Percentiles rank a stretch among this genome's conserved stretches.
These are phyloP conservation scores for Lecanicillium sp. DNA, from an alignment of 2,329 filamentous ascomycete species.

Conservation along the genomic window DNA sequence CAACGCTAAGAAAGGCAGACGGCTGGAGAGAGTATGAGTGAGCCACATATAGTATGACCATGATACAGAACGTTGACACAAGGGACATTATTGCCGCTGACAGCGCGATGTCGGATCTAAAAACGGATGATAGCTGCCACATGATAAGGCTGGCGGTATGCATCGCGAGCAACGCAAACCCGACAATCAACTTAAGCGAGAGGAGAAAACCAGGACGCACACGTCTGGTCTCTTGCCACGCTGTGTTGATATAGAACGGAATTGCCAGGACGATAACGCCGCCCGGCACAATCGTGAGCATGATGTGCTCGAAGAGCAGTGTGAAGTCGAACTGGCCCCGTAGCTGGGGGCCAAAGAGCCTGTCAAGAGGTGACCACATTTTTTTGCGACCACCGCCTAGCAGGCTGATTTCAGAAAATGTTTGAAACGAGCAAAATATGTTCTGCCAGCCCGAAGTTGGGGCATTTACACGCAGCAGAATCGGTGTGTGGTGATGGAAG, in stretches of 20 bases:
- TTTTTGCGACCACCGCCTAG: no score
- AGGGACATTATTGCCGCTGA: slow-evolving; percentile 23
- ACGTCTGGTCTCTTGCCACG: background rate
- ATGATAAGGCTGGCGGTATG: slow-evolving; percentile 21
- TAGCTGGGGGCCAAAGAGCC: background rate
- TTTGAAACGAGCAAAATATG: no score
- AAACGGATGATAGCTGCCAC: slow-evolving; percentile 18
- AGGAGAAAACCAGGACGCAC: slow-evolving; percentile 13
- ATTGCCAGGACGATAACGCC: background rate
- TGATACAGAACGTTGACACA: slow-evolving; percentile 22
- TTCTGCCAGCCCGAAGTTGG: no score
- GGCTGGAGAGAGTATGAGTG: slow-evolving; percentile 27
- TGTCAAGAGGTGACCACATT: background rate
- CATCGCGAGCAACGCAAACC: background rate
- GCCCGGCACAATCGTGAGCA: background rate
- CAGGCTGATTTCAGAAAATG: no score
- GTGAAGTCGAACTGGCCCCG: background rate
- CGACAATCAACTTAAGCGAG: slow-evolving; percentile 19
- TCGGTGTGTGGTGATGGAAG: no score
- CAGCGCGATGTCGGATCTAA: slow-evolving; percentile 21
- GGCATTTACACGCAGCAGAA: no score
- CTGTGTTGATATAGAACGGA: background rate
- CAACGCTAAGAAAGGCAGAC: slow-evolving; percentile 26
- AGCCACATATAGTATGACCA: slow-evolving; percentile 26
- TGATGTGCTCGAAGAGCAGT: background rate